Evolutionary conservation across 306 rosid genomes (phyloP).

Genomic region (Begonia peltatifolia): DNA sequence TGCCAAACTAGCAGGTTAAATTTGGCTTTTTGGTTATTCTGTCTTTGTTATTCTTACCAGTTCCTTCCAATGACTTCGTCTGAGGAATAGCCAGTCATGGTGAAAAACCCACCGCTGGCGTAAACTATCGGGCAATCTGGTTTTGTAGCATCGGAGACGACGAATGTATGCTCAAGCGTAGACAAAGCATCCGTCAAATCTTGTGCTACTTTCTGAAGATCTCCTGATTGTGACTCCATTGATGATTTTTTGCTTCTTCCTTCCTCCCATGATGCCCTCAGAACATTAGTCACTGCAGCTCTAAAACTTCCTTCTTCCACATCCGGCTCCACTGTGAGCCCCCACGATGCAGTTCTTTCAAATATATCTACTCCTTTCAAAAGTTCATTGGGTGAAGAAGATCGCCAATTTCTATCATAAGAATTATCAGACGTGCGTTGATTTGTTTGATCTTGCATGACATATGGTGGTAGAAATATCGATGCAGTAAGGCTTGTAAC

Average conservation of each 20-base stretch:
- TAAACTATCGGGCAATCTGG: conserved; percentile 92
- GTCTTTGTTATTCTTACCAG: conserved; percentile 31
- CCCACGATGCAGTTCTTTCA: conserved; percentile 82
- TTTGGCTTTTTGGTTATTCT: no score
- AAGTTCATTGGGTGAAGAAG: conserved; percentile 3
- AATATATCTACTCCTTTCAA: conserved; percentile 40
- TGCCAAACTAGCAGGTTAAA: no score
- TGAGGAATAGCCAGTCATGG: conserved; percentile 81
- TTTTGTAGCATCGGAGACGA: conserved; percentile 87
- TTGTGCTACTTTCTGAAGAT: conserved; percentile 56
- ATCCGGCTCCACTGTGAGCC: conserved; percentile 45
- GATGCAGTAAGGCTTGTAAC: background rate
- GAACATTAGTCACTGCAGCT: conserved; percentile 9
- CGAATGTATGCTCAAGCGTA: conserved; percentile 77
- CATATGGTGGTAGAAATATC: no score
- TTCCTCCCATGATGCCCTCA: conserved; percentile 24
- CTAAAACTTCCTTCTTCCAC: conserved; percentile 26
- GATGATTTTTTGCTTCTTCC: conserved; percentile 25
- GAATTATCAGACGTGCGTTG: no score
- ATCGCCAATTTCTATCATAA: background rate
- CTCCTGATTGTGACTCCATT: conserved; percentile 21
- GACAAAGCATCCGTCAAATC: conserved; percentile 73
- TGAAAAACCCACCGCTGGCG: conserved; percentile 84
- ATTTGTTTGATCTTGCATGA: no score
- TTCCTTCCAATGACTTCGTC: conserved; percentile 81